phyloP scores from a whole-genome alignment of 768 basidiomycete species.

The Russula emetica region DNA sequence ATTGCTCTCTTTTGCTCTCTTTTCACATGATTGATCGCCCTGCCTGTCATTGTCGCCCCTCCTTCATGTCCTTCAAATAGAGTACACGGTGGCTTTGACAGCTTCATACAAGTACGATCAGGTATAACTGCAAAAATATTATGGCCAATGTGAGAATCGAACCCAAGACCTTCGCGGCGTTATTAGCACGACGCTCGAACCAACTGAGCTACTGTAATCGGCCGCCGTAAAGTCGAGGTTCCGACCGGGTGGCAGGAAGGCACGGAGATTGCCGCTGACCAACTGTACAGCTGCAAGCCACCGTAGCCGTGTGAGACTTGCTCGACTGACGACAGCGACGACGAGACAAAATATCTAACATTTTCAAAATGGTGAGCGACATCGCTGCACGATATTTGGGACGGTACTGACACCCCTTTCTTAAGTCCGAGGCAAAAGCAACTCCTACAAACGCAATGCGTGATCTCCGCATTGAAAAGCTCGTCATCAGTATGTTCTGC shows the following conservation, averaged over 20 bases:
- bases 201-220: conserved; percentile 92
- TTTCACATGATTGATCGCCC: background rate
- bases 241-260: background rate
- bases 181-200: conserved; percentile 92
- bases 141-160: conserved; percentile 34
- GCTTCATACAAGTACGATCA: background rate
- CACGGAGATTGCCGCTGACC: background rate
- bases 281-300: background rate
- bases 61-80: background rate
- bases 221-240: conserved; percentile 42
- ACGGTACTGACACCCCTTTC: background rate
- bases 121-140: background rate
- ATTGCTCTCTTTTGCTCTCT: no score
- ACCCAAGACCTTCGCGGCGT: conserved; percentile 34
- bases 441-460: conserved; percentile 70
- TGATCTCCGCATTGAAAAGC: conserved; percentile 15
- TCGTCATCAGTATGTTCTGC: conserved; percentile 5
- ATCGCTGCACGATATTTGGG: background rate
- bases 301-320: background rate
- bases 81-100: background rate
- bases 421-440: conserved; percentile 82
- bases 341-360: background rate
- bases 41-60: no score
- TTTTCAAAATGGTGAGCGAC: conserved; percentile 8
- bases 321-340: background rate